phyloP scores from a whole-genome alignment of 176 grass and related monocot genomes.

The Cymbopogon citratus region DNA sequence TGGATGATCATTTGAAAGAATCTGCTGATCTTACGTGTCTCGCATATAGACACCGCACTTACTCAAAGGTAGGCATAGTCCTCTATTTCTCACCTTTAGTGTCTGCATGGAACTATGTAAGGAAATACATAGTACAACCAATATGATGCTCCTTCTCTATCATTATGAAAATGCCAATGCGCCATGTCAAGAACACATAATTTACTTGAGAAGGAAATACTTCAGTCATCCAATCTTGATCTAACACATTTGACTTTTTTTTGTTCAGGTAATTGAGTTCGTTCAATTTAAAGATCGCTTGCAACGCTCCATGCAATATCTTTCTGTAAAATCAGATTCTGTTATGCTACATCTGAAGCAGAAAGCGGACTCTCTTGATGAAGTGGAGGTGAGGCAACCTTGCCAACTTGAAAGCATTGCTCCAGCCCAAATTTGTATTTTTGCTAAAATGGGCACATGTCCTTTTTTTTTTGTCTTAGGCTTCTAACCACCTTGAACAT shows the following conservation, averaged over 20 bases:
- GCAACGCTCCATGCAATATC: slow-evolving; percentile 68
- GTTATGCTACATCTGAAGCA: slow-evolving; percentile 72
- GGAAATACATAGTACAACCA: neutral
- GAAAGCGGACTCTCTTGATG: slow-evolving; percentile 65
- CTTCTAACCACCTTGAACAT: neutral
- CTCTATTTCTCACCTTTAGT: neutral
- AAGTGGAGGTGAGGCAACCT: slow-evolving; percentile 67
- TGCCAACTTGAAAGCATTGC: neutral
- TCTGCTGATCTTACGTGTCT: slow-evolving; percentile 92
- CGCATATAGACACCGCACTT: slow-evolving; percentile 83
- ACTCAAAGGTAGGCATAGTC: slow-evolving; percentile 58
- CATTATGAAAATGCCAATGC: neutral
- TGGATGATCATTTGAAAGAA: slow-evolving; percentile 97
- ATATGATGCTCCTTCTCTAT: neutral
- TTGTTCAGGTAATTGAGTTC: slow-evolving; percentile 87
- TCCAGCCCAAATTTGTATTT: neutral
- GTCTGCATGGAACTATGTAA: neutral
- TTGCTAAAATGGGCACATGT: neutral
- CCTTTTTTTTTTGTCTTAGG: slow-evolving; percentile 4
- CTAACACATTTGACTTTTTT: neutral
- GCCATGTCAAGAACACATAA: neutral
- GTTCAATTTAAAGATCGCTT: slow-evolving; percentile 81
- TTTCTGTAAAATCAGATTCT: slow-evolving; percentile 63
- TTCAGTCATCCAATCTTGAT: neutral
- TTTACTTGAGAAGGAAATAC: neutral